Base-by-base conservation (phyloP, 2,329 filamentous ascomycete species). In the Pseudomassariella vexata region DNA sequence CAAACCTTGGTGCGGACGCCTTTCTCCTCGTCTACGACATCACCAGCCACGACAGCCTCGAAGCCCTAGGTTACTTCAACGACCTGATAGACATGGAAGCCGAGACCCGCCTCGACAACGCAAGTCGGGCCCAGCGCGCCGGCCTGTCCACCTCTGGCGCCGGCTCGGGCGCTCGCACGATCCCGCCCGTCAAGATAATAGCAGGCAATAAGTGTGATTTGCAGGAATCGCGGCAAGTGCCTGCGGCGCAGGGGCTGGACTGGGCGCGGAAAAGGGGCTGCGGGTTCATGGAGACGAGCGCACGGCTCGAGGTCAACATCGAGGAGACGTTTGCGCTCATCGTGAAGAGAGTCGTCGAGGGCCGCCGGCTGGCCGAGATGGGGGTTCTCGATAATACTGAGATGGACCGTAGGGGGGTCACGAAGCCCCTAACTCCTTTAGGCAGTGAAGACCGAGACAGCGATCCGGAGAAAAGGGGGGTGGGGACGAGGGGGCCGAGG, bases 11-110 rank as follows among this genome's bases (percentile, higher is more conserved):
- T 53, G 82, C 82, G 40, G 85, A 92, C 55, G 85, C 85, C 41
- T 92, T 90, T 63, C 70, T 92, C 15, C 73, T 92, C 48, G 85
- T 92, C 46, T 92, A 92, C 71, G 85, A 92, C 63, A 90, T 92
- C 60, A 92, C 85, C 2, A 76, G 74, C 25, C 56, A 61, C 37
- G 68, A 76, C 49, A 83, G 78, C 24, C 73, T 92, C 42, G 71
- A 82, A 30, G 79, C 79, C 9, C 70, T 92, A 30, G 69, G 81
- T 44, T 84, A 87, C 62, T 92, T 89, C 60, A 82, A 85, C 62
- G 79, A 87, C 45, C 69, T 92, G 52, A 86, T 92, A 52, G 82
- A 86, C 53, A 87, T 89, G 73, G 84, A 90, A 60, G 70, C 78
- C 36, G 84, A 90, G 51, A 79, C 72, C 23, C 66, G 75, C 5